These are phyloP conservation scores for Limonomyces culmigenus DNA, from an alignment of 1,284 basidiomycete species.

Conservation along the genomic window DNA sequence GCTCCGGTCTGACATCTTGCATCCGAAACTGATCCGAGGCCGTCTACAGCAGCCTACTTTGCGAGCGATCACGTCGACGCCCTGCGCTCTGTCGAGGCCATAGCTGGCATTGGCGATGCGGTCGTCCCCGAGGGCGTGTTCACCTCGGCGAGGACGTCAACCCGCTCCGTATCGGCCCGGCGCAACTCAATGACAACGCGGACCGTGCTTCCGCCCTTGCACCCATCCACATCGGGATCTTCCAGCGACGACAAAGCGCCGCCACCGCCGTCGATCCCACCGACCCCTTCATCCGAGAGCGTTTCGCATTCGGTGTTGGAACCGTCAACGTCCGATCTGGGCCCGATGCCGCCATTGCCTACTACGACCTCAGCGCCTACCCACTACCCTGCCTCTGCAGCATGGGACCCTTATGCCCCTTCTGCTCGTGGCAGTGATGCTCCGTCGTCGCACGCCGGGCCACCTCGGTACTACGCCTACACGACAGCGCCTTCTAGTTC, in stretches of 20 bases:
- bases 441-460: neutral
- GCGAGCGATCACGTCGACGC: slow-evolving; percentile 54
- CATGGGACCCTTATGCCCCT: too few species aligned
- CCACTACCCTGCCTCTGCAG: too few species aligned
- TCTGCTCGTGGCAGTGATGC: too few species aligned
- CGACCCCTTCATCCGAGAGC: neutral
- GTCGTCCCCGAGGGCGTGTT: slow-evolving; percentile 59
- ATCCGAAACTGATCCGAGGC: neutral
- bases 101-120: slow-evolving; percentile 44
- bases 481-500: too few species aligned
- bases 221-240: slow-evolving; percentile 1
- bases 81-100: slow-evolving; percentile 47
- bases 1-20: neutral
- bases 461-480: neutral
- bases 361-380: too few species aligned
- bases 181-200: too few species aligned
- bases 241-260: neutral
- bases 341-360: too few species aligned
- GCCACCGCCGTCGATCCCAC: neutral
- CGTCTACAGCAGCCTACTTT: slow-evolving; percentile 53
- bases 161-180: slow-evolving; percentile 20
- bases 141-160: slow-evolving; percentile 53
- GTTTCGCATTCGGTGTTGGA: too few species aligned
- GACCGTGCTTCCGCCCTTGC: slow-evolving; percentile 14
- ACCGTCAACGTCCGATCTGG: too few species aligned